Conservation (phyloP, 108 stramenopile species). For the Conticribra guillardii region DNA sequence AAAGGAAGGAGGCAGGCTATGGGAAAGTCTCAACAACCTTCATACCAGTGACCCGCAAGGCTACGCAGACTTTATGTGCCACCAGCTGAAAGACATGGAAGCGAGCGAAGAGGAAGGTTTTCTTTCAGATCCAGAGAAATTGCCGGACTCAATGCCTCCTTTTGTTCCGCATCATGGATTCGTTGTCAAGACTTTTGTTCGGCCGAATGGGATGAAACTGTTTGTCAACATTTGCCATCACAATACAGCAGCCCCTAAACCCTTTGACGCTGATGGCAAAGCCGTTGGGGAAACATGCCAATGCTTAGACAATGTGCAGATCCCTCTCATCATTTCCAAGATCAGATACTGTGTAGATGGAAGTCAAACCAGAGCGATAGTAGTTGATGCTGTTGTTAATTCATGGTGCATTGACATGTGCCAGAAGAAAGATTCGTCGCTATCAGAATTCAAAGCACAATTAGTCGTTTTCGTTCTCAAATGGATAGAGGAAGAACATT, state of each 20-base stretch:
- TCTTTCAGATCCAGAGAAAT: background rate
- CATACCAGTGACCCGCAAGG: background rate
- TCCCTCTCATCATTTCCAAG: slow-evolving; percentile 24
- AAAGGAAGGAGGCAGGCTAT: background rate
- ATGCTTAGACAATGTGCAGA: background rate
- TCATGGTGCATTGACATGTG: slow-evolving; percentile 11
- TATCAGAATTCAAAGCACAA: slow-evolving; percentile 7
- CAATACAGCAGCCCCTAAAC: slow-evolving; percentile 2
- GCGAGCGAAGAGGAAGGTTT: background rate
- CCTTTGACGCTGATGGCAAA: background rate
- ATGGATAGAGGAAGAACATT: slow-evolving; percentile 7
- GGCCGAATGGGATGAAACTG: slow-evolving; percentile 3
- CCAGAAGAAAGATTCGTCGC: background rate
- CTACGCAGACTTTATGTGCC: background rate
- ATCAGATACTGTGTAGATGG: slow-evolving; percentile 6
- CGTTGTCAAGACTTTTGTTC: slow-evolving; percentile 8
- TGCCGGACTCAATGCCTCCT: background rate
- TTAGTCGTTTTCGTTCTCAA: background rate
- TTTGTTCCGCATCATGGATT: slow-evolving; percentile 10
- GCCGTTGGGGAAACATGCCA: background rate
- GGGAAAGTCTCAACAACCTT: background rate
- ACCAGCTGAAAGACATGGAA: background rate
- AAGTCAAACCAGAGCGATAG: background rate
- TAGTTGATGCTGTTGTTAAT: slow-evolving; percentile 10
- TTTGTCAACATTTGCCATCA: slow-evolving; percentile 13